Evolutionary conservation across 2,329 filamentous ascomycete species (phyloP), one percentile per base, ranked within the genome.

Genomic region (Fusarium beomiforme): DNA sequence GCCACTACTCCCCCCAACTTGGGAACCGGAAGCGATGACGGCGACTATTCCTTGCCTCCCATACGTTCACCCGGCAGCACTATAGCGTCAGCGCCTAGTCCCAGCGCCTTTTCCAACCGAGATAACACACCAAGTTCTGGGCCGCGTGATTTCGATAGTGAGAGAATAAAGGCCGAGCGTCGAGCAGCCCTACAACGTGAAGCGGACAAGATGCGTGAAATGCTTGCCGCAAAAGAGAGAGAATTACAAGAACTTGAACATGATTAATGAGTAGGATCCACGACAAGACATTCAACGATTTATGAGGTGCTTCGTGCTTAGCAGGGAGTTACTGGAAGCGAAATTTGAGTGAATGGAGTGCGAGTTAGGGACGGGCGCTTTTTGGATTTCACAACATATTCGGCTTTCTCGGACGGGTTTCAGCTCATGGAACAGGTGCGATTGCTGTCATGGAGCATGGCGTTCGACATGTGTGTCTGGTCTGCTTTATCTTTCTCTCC

Each of bases 181-280:
- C 86, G 91, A 51, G 88, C 88, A 12, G 87, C 90, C 50, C 82
- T 97, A 51, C 87, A 91, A 77, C 85, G 89, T 26, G 93, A 97
- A 79, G 90, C 92, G 1, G 92, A 95, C 76, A 85, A 86, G 56
- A 96, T 96, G 90, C 87, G 92, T 39, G 89, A 91, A 78, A 84
- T 92, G 79, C 83, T 95, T 33, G 86, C 89, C 13, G 91, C 89
- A 16, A 95, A 94, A 76, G 92, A 95, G 80, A 85, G 89, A 49
- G 92, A 95, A 76, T 82, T 95, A 21, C 78, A 80, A 73, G 80
- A 81, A 51, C 70, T 82, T 51, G 78, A 78, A 53, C 74, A 70
- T 26, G 70, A 76, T 67, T 76, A 65, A 75, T 64, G 66, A 74
- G 44, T 36, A 69, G 33, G 54, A 73, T 67, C 63, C 60, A 69